A percentile compares a stretch with the other conserved stretches of the same genome.
phyloP scores from a whole-genome alignment of 2,329 filamentous ascomycete genomes.

The Apiospora marii region DNA sequence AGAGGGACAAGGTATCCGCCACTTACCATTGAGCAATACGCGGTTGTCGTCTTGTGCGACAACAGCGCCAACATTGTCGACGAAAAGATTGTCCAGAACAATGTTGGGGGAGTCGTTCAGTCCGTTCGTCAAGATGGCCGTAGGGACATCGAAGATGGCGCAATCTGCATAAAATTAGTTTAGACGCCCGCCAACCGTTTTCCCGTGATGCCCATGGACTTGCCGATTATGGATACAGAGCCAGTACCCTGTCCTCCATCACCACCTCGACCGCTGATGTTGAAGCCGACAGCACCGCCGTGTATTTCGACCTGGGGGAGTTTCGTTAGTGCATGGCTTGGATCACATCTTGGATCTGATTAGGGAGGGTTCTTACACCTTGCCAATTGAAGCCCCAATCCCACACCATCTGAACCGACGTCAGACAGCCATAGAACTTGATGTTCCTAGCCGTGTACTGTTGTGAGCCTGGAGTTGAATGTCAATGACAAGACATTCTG shows the following conservation, averaged over 20 bases:
- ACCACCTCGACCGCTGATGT: conserved; percentile 55
- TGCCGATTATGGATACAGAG: conserved; percentile 59
- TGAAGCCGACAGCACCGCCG: conserved; percentile 29
- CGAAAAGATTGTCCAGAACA: conserved; percentile 61
- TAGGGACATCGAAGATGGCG: conserved; percentile 54
- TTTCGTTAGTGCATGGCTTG: background rate
- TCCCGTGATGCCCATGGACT: background rate
- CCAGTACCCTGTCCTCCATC: conserved; percentile 51
- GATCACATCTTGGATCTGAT: conserved; percentile 44
- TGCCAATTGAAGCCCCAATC: conserved; percentile 60
- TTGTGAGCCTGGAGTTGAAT: conserved; percentile 58
- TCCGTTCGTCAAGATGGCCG: conserved; percentile 59
- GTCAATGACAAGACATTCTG: conserved; percentile 48
- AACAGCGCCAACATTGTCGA: conserved; percentile 46
- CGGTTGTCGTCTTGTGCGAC: conserved; percentile 20
- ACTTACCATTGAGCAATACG: conserved; percentile 3
- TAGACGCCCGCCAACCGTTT: background rate
- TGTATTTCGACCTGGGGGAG: background rate
- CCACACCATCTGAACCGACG: conserved; percentile 65
- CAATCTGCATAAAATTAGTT: conserved; percentile 48
- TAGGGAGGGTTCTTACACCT: background rate
- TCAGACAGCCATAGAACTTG: conserved; percentile 57
- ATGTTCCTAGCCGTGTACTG: conserved; percentile 69
- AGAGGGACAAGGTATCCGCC: no score
- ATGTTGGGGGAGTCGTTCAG: conserved; percentile 40